Conservation (phyloP, 2,329 filamentous ascomycete species). For the Ambrosiella xylebori region DNA sequence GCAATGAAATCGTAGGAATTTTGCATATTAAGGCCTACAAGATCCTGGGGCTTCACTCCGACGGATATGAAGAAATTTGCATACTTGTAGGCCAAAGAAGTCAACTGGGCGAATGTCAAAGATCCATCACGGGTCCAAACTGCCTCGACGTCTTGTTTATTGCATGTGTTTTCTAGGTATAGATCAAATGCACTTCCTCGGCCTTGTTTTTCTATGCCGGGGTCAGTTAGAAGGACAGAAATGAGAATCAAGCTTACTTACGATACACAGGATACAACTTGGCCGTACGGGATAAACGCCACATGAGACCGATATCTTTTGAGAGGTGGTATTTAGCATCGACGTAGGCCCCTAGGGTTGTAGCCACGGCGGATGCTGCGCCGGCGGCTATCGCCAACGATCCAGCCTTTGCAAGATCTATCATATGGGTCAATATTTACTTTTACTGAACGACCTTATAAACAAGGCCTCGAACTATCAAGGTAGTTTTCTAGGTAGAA, state of each 20-base stretch:
- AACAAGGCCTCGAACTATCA: too few relatives aligned
- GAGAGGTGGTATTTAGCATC: constrained; percentile 52
- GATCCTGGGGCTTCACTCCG: constrained; percentile 39
- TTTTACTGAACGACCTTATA: too few relatives aligned
- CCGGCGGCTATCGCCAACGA: background rate
- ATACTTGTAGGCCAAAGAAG: constrained; percentile 40
- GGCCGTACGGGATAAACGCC: constrained; percentile 24
- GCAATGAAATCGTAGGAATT: constrained; percentile 53
- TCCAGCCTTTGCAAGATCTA: background rate
- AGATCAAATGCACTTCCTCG: constrained; percentile 46
- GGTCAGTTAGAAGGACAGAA: background rate
- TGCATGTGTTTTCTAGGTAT: constrained; percentile 39
- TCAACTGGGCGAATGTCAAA: constrained; percentile 41
- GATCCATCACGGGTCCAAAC: constrained; percentile 49
- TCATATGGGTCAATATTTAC: too few relatives aligned
- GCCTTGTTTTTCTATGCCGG: constrained; percentile 22
- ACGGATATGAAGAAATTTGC: constrained; percentile 43
- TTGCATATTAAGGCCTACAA: constrained; percentile 49
- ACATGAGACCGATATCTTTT: constrained; percentile 40
- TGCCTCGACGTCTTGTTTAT: constrained; percentile 35
- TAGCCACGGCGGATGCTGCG: background rate
- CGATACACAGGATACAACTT: constrained; percentile 31
- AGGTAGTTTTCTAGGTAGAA: too few relatives aligned
- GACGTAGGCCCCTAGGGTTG: constrained; percentile 28
- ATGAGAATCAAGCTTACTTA: constrained; percentile 16